Conservation (phyloP, 345 rosid genomes). For the Hypericum perforatum region DNA sequence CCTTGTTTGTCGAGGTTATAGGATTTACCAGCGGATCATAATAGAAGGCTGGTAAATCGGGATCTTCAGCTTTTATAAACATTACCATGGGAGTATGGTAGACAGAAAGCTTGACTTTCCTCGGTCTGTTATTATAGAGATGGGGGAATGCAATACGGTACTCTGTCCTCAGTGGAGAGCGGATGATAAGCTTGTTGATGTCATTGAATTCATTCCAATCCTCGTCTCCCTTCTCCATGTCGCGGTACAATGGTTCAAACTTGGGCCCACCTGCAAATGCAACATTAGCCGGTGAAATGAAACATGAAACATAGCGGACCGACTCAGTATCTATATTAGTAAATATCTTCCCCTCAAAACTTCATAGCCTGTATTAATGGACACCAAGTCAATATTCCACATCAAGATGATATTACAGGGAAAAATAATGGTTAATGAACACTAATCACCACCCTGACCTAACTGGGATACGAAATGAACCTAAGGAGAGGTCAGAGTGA, state of each 20-base stretch:
- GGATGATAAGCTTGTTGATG: slow-evolving; percentile 92
- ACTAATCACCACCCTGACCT: not conserved
- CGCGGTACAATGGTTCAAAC: slow-evolving; percentile 96
- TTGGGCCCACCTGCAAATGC: slow-evolving; percentile 77
- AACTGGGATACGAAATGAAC: not conserved
- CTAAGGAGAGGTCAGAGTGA: not conserved
- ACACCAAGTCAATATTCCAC: too few relatives aligned
- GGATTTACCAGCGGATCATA: slow-evolving; percentile 98
- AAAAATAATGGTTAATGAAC: too few relatives aligned
- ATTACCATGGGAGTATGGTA: slow-evolving; percentile 98
- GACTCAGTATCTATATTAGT: too few relatives aligned
- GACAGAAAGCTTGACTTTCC: slow-evolving; percentile 82
- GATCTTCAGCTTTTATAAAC: slow-evolving; percentile 98
- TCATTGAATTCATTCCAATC: slow-evolving; percentile 99
- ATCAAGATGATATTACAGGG: too few relatives aligned
- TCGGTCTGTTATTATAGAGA: slow-evolving; percentile 92
- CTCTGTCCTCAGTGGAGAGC: slow-evolving; percentile 96
- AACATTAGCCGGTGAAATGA: not conserved
- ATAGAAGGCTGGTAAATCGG: slow-evolving; percentile 95
- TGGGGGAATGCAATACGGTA: slow-evolving; percentile 95
- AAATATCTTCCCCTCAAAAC: too few relatives aligned
- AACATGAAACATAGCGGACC: too few relatives aligned
- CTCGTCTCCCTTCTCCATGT: slow-evolving; percentile 99
- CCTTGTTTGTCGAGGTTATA: slow-evolving; percentile 79
- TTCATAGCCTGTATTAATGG: too few relatives aligned